Conservation (phyloP, 2,329 filamentous ascomycete genomes). For the Stachybotrys echinatus region DNA sequence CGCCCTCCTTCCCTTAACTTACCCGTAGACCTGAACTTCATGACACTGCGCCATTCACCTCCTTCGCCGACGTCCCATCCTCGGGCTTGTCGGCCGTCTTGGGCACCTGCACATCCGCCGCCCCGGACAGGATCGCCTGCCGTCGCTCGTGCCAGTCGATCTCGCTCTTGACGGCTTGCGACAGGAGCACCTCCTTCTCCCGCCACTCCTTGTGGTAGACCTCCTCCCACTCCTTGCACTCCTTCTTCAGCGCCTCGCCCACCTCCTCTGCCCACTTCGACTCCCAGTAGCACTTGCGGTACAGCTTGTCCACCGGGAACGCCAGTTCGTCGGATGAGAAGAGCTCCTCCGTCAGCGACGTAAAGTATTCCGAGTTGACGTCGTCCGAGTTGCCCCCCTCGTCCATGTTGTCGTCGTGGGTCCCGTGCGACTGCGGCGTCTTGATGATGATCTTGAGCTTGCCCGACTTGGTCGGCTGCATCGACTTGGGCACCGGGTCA, state of each 20-base stretch:
- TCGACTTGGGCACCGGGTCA: constrained; percentile 67
- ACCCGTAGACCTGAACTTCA: neutral
- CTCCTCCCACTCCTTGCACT: constrained; percentile 63
- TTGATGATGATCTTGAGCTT: constrained; percentile 62
- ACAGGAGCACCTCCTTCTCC: constrained; percentile 73
- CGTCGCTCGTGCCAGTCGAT: constrained; percentile 58
- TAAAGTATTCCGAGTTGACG: constrained; percentile 53
- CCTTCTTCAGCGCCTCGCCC: constrained; percentile 54
- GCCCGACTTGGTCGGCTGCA: constrained; percentile 41
- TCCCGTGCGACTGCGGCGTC: constrained; percentile 51
- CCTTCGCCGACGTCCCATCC: constrained; percentile 12
- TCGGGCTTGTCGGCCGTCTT: constrained; percentile 23
- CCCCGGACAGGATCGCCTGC: constrained; percentile 45
- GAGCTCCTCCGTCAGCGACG: constrained; percentile 48
- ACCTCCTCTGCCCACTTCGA: constrained; percentile 69
- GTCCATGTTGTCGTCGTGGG: constrained; percentile 49
- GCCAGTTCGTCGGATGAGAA: constrained; percentile 62
- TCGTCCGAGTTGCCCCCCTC: constrained; percentile 52
- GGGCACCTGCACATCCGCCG: constrained; percentile 38
- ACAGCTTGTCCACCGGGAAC: constrained; percentile 54
- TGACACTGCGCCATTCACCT: neutral
- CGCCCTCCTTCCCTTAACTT: neutral
- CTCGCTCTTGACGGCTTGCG: constrained; percentile 65
- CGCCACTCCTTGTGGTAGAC: constrained; percentile 68
- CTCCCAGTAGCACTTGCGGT: constrained; percentile 65